Evolutionary conservation across 106 monocot genomes (phyloP).

Genomic region (Dioscorea zingiberensis): DNA sequence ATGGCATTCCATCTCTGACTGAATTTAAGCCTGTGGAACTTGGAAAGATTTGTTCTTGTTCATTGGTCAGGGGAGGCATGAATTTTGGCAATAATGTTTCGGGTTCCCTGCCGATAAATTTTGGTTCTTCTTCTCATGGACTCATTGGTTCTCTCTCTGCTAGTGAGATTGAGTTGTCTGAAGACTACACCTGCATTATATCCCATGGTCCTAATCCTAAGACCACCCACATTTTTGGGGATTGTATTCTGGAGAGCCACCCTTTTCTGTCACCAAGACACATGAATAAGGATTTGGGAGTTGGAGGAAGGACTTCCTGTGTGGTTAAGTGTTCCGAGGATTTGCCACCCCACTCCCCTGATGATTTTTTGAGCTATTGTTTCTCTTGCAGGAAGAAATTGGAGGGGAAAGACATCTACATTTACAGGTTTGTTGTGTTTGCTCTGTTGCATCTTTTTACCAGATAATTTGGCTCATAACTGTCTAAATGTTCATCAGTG

Average conservation of each 20-base stretch:
- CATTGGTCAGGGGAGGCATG: background rate
- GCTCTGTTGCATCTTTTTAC: background rate
- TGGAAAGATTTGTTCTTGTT: slow-evolving; percentile 33
- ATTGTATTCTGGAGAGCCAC: slow-evolving; percentile 24
- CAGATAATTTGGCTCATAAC: background rate
- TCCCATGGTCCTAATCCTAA: slow-evolving; percentile 28
- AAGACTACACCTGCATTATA: slow-evolving; percentile 36
- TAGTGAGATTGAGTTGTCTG: slow-evolving; percentile 34
- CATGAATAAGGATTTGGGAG: slow-evolving; percentile 4
- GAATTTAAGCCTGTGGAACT: slow-evolving; percentile 16
- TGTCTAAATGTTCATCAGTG: too few species aligned
- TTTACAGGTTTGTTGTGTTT: slow-evolving; percentile 33
- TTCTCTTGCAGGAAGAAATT: slow-evolving; percentile 37
- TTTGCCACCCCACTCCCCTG: background rate
- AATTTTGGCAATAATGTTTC: slow-evolving; percentile 8
- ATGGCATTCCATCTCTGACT: background rate
- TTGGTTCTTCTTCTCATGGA: slow-evolving; percentile 21
- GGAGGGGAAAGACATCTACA: slow-evolving; percentile 38
- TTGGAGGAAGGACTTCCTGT: slow-evolving; percentile 9
- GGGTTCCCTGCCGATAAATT: slow-evolving; percentile 17
- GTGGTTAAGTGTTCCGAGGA: slow-evolving; percentile 16
- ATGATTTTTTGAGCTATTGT: slow-evolving; percentile 31
- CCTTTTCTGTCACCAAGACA: background rate
- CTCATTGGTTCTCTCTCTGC: slow-evolving; percentile 11
- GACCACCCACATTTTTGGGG: slow-evolving; percentile 41